Base-by-base conservation (phyloP, 1,284 basidiomycete species). In the Xerocomus nothofagi region DNA sequence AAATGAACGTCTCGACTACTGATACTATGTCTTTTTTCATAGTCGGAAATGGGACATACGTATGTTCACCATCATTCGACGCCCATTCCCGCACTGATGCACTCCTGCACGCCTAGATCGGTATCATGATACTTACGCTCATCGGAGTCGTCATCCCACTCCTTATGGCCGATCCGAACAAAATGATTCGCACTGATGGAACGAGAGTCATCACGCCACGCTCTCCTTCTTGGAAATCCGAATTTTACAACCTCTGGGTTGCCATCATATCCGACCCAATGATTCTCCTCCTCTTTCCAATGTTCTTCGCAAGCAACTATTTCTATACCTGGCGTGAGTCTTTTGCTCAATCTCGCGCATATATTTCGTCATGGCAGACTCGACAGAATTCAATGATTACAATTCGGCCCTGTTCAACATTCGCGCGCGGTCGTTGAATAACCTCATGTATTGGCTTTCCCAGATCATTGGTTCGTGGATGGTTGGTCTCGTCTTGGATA, bases 401-500 rank as follows among this genome's bases (percentile, higher is more conserved):
- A 72, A 72, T 42, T 67, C 56, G 15, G 71, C 67, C 4, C 32
- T 73, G 18, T 73, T 73, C 57, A 60, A 64, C 33, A 71, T 72
- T 50, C 69, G 71, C 20, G 67, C 65, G 2, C 64, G 71, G 7
- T 55, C 62, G 6, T 39, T 72, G 29, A 72, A 72, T 43, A 71
- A 67, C 44, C 53, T 73, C 17, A 49, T 70, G 44, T 72, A 72
- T 49, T 72, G 71, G 71, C 50, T 63, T n/a, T 59, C 63, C 4
- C 71, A 72, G 53, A 71, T 72, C 41, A 54, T 69, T 7, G 71
- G 71, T 9, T 68, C 70, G 3, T 47, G 68, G 24, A 44, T 57
- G n/a, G 73, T 73, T 14, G 72, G 73, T 27, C 33, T 68, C 14
- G 57, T 74, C 36, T 69, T 80, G 27, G 78, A 80, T 52, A 68